phyloP scores from a whole-genome alignment of 352 stramenopile genomes.

The Phytophthora capsici region DNA sequence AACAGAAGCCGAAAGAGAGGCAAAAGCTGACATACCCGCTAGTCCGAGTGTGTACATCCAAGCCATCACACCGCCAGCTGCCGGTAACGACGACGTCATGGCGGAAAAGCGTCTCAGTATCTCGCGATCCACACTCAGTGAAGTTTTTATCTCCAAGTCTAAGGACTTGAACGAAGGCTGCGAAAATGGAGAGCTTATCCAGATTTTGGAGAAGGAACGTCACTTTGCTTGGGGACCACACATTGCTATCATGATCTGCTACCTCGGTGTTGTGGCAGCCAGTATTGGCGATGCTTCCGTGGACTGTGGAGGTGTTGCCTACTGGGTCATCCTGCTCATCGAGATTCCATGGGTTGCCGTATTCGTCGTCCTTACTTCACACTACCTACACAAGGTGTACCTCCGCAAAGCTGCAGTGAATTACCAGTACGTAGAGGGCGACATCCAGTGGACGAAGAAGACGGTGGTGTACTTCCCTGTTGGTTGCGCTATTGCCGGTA shows the following conservation, averaged over 20 bases:
- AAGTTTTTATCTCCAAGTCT: conserved; percentile 62
- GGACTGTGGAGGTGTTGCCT: conserved; percentile 45
- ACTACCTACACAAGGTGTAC: conserved; percentile 39
- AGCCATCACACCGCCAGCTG: not conserved
- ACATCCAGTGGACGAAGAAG: conserved; percentile 46
- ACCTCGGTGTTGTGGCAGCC: conserved; percentile 34
- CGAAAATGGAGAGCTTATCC: not conserved
- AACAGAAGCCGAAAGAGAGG: conserved; percentile 13
- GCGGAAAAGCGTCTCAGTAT: not conserved
- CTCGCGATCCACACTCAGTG: conserved; percentile 12
- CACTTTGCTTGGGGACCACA: conserved; percentile 45
- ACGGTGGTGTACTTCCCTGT: conserved; percentile 47
- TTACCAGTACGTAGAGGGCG: conserved; percentile 42
- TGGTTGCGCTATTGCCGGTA: conserved; percentile 38
- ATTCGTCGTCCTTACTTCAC: conserved; percentile 38
- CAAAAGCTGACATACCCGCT: conserved; percentile 11
- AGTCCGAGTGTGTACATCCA: conserved; percentile 14
- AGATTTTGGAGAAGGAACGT: conserved; percentile 35
- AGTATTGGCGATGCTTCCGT: conserved; percentile 37
- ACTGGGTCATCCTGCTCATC: conserved; percentile 53
- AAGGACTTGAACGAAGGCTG: not conserved
- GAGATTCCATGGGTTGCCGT: conserved; percentile 58
- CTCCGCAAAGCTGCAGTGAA: conserved; percentile 40
- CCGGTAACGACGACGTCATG: not conserved
- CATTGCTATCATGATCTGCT: conserved; percentile 41